Conservation (phyloP, 495 filamentous ascomycete genomes). For the Schizothecium vesticola region DNA sequence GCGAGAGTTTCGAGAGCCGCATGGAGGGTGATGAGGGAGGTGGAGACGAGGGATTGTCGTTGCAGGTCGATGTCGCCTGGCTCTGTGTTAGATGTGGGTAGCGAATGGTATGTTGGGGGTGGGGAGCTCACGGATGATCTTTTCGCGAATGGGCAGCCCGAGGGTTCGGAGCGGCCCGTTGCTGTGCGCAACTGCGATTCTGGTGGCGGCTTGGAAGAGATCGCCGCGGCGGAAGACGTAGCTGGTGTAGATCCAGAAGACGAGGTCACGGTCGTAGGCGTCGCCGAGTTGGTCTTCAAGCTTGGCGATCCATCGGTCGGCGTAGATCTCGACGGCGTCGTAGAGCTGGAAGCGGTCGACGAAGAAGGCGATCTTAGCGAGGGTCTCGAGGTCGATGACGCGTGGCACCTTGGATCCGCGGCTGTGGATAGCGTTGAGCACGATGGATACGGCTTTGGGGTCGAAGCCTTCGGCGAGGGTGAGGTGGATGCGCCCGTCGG, state of each 20-base stretch:
- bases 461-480: conserved; percentile 33
- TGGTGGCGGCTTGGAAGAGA: conserved; percentile 23
- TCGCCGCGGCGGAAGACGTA: conserved; percentile 25
- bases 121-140: conserved; percentile 22
- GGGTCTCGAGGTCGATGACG: conserved; percentile 36
- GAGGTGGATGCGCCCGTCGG: conserved; percentile 42
- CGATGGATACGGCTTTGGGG: conserved; percentile 38
- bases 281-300: conserved; percentile 10
- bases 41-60: conserved; percentile 17
- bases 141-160: conserved; percentile 25
- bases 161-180: conserved; percentile 16
- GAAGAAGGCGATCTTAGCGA: conserved; percentile 46
- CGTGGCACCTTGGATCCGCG: conserved; percentile 38
- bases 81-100: background rate
- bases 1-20: conserved; percentile 14
- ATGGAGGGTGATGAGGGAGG: conserved; percentile 16
- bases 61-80: conserved; percentile 21
- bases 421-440: conserved; percentile 50
- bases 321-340: conserved; percentile 38
- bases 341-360: conserved; percentile 48
- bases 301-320: conserved; percentile 40
- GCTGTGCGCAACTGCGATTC: conserved; percentile 12
- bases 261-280: conserved; percentile 14
- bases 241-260: conserved; percentile 26
- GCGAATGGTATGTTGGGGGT: background rate